Conservation (phyloP, 2,329 filamentous ascomycete species). For the Cercospora janseana region DNA sequence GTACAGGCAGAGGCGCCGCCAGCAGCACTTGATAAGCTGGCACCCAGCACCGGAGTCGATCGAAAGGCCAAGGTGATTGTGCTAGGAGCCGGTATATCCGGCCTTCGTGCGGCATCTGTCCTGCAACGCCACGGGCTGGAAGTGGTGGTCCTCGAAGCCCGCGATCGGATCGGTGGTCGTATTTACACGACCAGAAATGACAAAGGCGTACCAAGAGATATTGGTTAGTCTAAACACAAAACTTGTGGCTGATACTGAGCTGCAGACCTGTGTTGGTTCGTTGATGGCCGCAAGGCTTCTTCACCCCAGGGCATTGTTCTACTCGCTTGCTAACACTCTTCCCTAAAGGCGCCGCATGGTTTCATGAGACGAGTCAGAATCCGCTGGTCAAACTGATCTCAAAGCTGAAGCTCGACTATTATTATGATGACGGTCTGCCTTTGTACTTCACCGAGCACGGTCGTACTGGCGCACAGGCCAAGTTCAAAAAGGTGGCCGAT, state of each 20-base stretch:
- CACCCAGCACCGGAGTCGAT: constrained; percentile 24
- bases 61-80: constrained; percentile 35
- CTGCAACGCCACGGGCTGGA: constrained; percentile 38
- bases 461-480: constrained; percentile 46
- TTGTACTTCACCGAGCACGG: constrained; percentile 46
- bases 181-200: constrained; percentile 42
- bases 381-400: constrained; percentile 46
- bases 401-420: constrained; percentile 45
- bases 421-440: constrained; percentile 47
- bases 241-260: constrained; percentile 34
- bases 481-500: constrained; percentile 48
- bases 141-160: constrained; percentile 40
- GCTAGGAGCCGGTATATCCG: constrained; percentile 41
- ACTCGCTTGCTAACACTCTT: constrained; percentile 22
- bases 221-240: constrained; percentile 30
- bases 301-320: constrained; percentile 28
- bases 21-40: constrained; percentile 16
- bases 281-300: constrained; percentile 29
- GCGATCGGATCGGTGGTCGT: constrained; percentile 40
- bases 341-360: constrained; percentile 44
- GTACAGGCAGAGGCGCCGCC: constrained; percentile 26
- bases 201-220: constrained; percentile 31
- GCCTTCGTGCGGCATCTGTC: constrained; percentile 39
- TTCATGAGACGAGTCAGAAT: constrained; percentile 49
- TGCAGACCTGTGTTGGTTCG: constrained; percentile 33